Percentiles rank a stretch among this genome's conserved stretches.
phyloP scores from a whole-genome alignment of 495 filamentous ascomycete genomes.

The Daldinia childiae region DNA sequence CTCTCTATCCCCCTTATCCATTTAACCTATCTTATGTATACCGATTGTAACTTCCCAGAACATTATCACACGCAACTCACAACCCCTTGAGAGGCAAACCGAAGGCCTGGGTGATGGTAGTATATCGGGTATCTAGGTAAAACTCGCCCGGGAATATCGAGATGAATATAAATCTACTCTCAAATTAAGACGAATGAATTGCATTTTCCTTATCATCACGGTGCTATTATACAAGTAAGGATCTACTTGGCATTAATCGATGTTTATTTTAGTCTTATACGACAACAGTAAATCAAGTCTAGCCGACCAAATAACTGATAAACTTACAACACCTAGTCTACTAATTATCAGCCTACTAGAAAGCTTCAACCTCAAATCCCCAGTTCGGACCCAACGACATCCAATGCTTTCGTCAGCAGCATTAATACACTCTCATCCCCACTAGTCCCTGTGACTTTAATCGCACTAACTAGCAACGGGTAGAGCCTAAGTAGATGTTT shows the following conservation, averaged over 20 bases:
- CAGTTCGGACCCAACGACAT: conserved; percentile 73
- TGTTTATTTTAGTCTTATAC: neutral
- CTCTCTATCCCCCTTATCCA: neutral
- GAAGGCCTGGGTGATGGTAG: neutral
- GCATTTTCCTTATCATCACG: neutral
- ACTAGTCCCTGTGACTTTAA: conserved; percentile 72
- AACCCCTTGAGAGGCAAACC: neutral
- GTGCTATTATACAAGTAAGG: neutral
- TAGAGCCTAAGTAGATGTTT: conserved; percentile 87
- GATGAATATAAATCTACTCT: neutral
- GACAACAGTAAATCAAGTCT: neutral
- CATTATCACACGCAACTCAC: neutral
- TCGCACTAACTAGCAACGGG: conserved; percentile 76
- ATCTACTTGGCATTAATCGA: neutral
- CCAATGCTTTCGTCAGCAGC: conserved; percentile 67
- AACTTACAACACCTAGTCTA: neutral
- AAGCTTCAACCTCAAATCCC: conserved; percentile 51
- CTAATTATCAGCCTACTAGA: neutral
- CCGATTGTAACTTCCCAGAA: neutral
- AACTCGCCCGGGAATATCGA: neutral
- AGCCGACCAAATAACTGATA: neutral
- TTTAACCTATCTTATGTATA: neutral
- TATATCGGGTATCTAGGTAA: neutral
- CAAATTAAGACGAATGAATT: neutral
- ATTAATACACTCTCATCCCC: conserved; percentile 69